Base-by-base conservation (phyloP, 176 grass and related monocot species). In the Eragrostis nindensis region DNA sequence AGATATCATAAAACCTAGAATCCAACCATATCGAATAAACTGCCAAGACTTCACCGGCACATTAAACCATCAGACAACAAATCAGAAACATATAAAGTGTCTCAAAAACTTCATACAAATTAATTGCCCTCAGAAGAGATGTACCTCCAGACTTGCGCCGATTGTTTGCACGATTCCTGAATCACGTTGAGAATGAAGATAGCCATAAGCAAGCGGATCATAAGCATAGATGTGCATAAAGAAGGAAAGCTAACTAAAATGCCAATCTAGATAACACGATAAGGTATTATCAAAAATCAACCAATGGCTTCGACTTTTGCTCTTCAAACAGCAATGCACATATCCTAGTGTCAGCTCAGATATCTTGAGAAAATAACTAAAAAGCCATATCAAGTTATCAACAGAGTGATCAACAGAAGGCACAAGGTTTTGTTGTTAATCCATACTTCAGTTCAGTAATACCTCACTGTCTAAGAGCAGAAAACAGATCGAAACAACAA, bases 121-220 rank as follows among this genome's bases (percentile, higher is more conserved):
- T 70, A 62, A 56, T 40, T 80, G 65, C 27, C 64, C 77, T 61
- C 7, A 56, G 55, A 72, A 56, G 5, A 41, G 39, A 85, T 71
- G 30, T 81, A 89, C 82, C 87, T 89, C 87, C 87, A 72, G 87
- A 63, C 57, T 89, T 89, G 27, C 77, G 82, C 57, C 87, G 82
- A 56, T 49, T 85, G 72, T 66, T 85, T 47, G 71, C 55, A 32
- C 87, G 87, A 77, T 81, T 89, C 87, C 87, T 89, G 77, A 48
- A 75, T 40, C 49, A 85, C 36, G 49, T 71, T 80, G 62, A 70
- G 72, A 83, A 41, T 64, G 84, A 83, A 85, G 14, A 85, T 13
- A 70, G 1, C 19, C 46, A 70, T 85, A 74, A 85, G 70, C 55
- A 85, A 75, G 12, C 72, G 65, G 0, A 55, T 48, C 45, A 39